Percentiles rank a stretch among this genome's conserved stretches.
These are phyloP conservation scores for Clarireedia monteithiana DNA, from an alignment of 2,329 filamentous ascomycete species.

Conservation along the genomic window DNA sequence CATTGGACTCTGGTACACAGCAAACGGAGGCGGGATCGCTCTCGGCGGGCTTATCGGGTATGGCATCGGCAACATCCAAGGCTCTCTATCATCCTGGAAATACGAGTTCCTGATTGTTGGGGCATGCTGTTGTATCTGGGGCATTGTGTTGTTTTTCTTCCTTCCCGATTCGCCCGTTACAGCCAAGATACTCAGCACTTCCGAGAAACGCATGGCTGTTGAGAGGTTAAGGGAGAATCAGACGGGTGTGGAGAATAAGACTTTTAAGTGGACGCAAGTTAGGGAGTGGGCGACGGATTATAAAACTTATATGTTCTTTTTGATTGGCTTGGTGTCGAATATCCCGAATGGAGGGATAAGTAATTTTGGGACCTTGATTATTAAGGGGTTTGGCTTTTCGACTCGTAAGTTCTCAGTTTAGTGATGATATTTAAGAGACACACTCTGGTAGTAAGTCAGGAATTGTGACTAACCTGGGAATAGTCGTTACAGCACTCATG, in stretches of 20 bases:
- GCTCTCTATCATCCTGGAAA: constrained; percentile 42
- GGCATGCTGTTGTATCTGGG: constrained; percentile 33
- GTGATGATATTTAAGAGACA: background rate
- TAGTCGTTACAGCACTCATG: constrained; percentile 43
- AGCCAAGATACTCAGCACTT: constrained; percentile 16
- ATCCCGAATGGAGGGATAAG: constrained; percentile 48
- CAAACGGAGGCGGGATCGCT: constrained; percentile 52
- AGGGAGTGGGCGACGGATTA: constrained; percentile 1
- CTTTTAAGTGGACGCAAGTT: constrained; percentile 31
- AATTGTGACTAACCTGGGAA: background rate
- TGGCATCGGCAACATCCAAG: constrained; percentile 45
- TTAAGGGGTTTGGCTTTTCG: constrained; percentile 41
- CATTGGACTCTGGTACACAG: constrained; percentile 50
- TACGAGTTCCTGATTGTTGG: constrained; percentile 49
- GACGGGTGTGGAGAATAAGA: constrained; percentile 28
- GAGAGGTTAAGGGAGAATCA: constrained; percentile 31
- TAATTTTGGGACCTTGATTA: constrained; percentile 50
- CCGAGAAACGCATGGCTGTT: constrained; percentile 27
- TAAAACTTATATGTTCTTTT: constrained; percentile 31
- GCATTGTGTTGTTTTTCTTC: constrained; percentile 28
- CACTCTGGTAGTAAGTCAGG: too few species aligned
- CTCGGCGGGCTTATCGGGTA: constrained; percentile 48
- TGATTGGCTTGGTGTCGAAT: constrained; percentile 43
- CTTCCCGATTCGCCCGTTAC: constrained; percentile 18
- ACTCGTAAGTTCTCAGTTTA: constrained; percentile 24